Percentiles rank a stretch among this genome's conserved stretches.
These are phyloP conservation scores for Clohesyomyces aquaticus DNA, from an alignment of 495 filamentous ascomycete genomes.

Conservation along the genomic window DNA sequence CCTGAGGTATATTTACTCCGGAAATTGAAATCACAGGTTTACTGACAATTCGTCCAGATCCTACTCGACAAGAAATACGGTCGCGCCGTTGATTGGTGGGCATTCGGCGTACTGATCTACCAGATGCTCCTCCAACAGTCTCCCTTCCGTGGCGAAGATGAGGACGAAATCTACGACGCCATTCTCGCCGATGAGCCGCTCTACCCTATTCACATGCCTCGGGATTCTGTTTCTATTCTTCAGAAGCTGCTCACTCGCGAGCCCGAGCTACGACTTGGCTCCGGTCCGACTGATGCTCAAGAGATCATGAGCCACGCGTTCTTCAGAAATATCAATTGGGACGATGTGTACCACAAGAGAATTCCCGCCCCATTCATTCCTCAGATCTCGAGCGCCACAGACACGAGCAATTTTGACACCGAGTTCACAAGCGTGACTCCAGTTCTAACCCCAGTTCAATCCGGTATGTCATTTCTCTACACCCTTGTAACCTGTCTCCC, in stretches of 20 bases:
- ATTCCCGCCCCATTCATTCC: conserved; percentile 88
- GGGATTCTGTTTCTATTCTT: conserved; percentile 95
- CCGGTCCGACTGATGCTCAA: conserved; percentile 95
- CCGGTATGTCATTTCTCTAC: conserved; percentile 65
- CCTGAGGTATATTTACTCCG: conserved; percentile 69
- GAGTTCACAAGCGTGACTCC: conserved; percentile 99
- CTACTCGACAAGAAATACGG: conserved; percentile 98
- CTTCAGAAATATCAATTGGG: conserved; percentile 97
- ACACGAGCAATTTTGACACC: conserved; percentile 98
- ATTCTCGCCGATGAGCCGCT: conserved; percentile 97
- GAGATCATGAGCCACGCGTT: conserved; percentile 99
- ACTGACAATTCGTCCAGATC: conserved; percentile 63
- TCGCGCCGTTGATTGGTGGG: conserved; percentile 99
- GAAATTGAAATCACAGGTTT: background rate
- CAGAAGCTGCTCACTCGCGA: conserved; percentile 97
- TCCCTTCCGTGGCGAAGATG: conserved; percentile 97
- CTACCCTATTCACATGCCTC: conserved; percentile 98
- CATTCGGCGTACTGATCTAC: conserved; percentile 99
- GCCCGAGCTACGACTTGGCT: conserved; percentile 87
- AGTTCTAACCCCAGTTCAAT: conserved; percentile 94
- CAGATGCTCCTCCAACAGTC: conserved; percentile 99
- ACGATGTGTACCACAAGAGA: conserved; percentile 95
- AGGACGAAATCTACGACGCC: conserved; percentile 99
- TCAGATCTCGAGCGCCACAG: conserved; percentile 83
- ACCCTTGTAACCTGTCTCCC: conserved; percentile 3